Percentiles rank a stretch among this genome's conserved stretches.
Conservation (phyloP, 2,329 filamentous ascomycete species). For the Fusarium tjaetaba region DNA sequence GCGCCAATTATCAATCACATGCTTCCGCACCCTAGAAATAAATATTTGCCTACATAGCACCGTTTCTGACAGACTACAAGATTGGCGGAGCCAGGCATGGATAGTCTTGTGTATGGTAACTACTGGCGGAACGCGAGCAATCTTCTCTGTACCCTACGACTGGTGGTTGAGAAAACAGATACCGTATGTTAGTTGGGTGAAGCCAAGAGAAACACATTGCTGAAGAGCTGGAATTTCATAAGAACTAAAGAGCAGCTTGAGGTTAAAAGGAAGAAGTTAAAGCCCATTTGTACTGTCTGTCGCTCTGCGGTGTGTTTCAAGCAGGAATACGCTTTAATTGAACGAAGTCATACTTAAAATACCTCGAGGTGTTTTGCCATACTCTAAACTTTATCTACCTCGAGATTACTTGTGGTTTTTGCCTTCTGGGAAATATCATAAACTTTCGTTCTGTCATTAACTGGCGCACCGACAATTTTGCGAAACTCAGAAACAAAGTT, state of each 20-base stretch:
- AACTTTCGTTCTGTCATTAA: not conserved
- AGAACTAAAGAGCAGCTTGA: not conserved
- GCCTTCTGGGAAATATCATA: not conserved
- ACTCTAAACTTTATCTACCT: not conserved
- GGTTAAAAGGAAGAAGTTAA: not conserved
- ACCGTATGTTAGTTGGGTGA: not conserved
- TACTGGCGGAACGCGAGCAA: not conserved
- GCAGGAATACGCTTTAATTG: not conserved
- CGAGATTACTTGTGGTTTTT: not conserved
- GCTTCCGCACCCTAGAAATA: not conserved
- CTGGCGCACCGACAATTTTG: accelerated
- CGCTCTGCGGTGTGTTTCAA: not conserved
- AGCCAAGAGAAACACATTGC: accelerated
- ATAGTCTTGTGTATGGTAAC: not conserved
- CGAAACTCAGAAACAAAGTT: too few relatives aligned
- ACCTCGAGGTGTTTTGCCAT: accelerated
- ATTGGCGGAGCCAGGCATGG: not conserved
- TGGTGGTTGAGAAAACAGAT: not conserved
- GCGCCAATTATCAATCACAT: not conserved
- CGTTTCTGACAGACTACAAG: accelerated
- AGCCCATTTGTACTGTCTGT: not conserved
- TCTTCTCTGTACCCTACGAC: not conserved
- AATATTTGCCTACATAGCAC: not conserved
- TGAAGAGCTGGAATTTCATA: accelerated
- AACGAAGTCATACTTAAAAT: too few relatives aligned